Conservation (phyloP, 371 early-diverging fungal species). For the Mortierella sp. region DNA sequence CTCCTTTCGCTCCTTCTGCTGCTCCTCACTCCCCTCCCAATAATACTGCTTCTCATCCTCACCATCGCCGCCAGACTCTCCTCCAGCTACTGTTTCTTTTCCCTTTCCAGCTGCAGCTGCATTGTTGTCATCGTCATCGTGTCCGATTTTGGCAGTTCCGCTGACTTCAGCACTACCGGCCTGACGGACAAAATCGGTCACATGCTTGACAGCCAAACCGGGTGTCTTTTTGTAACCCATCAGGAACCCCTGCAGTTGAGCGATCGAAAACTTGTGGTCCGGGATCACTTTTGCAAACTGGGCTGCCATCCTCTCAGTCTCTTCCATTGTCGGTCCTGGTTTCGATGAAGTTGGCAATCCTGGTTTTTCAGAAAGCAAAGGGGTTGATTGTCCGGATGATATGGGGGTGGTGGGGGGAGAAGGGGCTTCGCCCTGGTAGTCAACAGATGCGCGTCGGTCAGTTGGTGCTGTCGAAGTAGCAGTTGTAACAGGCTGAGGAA, state of each 20-base stretch:
- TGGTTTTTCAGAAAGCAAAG: neutral
- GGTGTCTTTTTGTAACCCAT: constrained; percentile 70
- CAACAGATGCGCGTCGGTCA: neutral
- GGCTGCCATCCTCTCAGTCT: constrained; percentile 56
- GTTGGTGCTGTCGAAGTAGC: too few species aligned
- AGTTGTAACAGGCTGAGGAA: constrained; percentile 38
- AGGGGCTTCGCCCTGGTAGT: neutral
- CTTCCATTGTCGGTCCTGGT: constrained; percentile 7
- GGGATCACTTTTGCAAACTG: constrained; percentile 68
- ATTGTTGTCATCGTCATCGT: constrained; percentile 15
- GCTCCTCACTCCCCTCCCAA: constrained; percentile 31
- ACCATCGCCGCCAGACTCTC: too few species aligned
- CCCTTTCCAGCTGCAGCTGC: neutral
- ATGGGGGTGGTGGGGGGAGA: neutral
- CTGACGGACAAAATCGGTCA: constrained; percentile 56
- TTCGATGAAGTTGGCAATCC: neutral
- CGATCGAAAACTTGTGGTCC: constrained; percentile 68
- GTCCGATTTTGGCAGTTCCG: constrained; percentile 44
- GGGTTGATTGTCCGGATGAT: neutral
- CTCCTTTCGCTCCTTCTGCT: constrained; percentile 19
- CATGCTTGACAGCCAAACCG: constrained; percentile 58
- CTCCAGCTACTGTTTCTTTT: too few species aligned
- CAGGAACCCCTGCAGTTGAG: constrained; percentile 71
- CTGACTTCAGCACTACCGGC: constrained; percentile 51
- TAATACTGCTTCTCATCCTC: constrained; percentile 12